These are phyloP conservation scores for Celoporthe dispersa DNA, from an alignment of 2,329 filamentous ascomycete genomes.

Conservation along the genomic window DNA sequence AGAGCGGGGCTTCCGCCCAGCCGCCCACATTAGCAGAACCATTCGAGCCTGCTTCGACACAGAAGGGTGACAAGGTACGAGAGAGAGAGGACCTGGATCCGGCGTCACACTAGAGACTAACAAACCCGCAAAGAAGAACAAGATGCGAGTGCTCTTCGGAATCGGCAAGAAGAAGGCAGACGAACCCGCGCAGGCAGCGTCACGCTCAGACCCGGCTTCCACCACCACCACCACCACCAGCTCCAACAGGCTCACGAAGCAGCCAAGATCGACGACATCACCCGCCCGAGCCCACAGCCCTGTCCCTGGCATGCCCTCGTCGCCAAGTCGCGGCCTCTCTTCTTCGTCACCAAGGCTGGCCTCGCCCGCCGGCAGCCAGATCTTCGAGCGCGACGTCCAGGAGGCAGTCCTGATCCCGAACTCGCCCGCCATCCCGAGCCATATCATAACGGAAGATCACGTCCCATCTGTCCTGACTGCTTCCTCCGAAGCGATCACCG, in stretches of 20 bases:
- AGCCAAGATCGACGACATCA: slow-evolving; percentile 39
- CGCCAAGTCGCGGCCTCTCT: slow-evolving; percentile 68
- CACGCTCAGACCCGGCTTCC: slow-evolving; percentile 39
- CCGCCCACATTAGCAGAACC: slow-evolving; percentile 36
- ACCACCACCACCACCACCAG: slow-evolving; percentile 42
- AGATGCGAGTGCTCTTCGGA: slow-evolving; percentile 63
- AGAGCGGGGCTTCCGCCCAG: slow-evolving; percentile 37
- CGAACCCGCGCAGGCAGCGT: slow-evolving; percentile 45
- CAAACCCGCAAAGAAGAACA: slow-evolving; percentile 42
- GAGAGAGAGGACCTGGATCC: slow-evolving; percentile 35
- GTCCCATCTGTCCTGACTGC: slow-evolving; percentile 92
- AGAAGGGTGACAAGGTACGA: slow-evolving; percentile 40
- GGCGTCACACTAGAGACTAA: slow-evolving; percentile 37
- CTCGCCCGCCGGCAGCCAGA: slow-evolving; percentile 78
- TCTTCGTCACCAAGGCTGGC: slow-evolving; percentile 71
- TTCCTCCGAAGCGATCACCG: slow-evolving; percentile 89
- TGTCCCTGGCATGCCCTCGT: slow-evolving; percentile 57
- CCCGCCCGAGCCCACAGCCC: slow-evolving; percentile 41
- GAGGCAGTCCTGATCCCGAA: slow-evolving; percentile 73
- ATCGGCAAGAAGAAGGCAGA: slow-evolving; percentile 66
- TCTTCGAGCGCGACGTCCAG: slow-evolving; percentile 95
- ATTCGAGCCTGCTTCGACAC: slow-evolving; percentile 31
- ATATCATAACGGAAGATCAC: slow-evolving; percentile 92
- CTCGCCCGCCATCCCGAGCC: slow-evolving; percentile 86
- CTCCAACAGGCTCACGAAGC: slow-evolving; percentile 29